Evolutionary conservation across 1,139 yeast species (phyloP).

Genomic region (Yamadazyma atmosphaerica): DNA sequence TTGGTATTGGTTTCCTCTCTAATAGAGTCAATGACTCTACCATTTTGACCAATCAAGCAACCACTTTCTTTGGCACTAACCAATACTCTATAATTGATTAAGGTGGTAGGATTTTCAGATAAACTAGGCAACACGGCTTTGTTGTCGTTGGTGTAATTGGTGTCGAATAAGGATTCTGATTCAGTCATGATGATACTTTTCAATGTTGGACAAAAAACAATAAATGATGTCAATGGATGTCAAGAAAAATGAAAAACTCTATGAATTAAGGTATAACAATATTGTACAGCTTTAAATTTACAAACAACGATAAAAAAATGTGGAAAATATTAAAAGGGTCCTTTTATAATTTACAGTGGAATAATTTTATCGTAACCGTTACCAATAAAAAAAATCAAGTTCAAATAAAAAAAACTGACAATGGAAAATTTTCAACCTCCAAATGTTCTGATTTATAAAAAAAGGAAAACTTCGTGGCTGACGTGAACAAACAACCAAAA

Average conservation of each 20-base stretch:
- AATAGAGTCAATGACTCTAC: slow-evolving; percentile 75
- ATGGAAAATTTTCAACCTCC: neutral
- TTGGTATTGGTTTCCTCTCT: slow-evolving; percentile 78
- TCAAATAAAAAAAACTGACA: neutral
- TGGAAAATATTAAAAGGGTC: slow-evolving; percentile 1
- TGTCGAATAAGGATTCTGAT: slow-evolving; percentile 45
- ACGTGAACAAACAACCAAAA: too few species aligned
- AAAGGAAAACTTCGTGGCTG: neutral
- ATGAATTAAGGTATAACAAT: slow-evolving; percentile 1
- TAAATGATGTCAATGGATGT: slow-evolving; percentile 1
- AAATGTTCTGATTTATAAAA: neutral
- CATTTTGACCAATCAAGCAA: slow-evolving; percentile 85
- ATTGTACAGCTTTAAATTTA: slow-evolving; percentile 1
- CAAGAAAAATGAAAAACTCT: neutral
- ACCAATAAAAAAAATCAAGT: slow-evolving; percentile 1
- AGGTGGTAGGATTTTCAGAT: slow-evolving; percentile 33
- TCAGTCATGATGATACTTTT: slow-evolving; percentile 30
- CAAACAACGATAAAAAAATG: neutral
- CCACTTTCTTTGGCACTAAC: slow-evolving; percentile 91
- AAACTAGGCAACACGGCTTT: slow-evolving; percentile 16
- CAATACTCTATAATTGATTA: slow-evolving; percentile 63
- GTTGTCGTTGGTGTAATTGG: slow-evolving; percentile 30
- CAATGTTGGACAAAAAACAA: neutral
- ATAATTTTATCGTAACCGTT: slow-evolving; percentile 2
- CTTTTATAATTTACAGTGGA: slow-evolving; percentile 1